phyloP scores from a whole-genome alignment of 192 early-diverging fungal species.

The Geranomyces michiganensis region DNA sequence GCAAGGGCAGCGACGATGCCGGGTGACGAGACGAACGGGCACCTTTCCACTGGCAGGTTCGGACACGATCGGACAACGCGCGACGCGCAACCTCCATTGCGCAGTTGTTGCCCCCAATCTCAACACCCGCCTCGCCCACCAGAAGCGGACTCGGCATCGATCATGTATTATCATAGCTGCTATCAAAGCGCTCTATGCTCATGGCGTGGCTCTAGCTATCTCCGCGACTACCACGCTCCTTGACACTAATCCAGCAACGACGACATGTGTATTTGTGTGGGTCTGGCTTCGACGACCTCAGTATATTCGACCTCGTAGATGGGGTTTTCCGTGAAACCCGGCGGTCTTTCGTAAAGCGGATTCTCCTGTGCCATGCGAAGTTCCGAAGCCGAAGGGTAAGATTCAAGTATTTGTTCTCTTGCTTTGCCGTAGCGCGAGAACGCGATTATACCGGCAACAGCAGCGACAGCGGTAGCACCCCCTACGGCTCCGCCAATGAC shows the following conservation, averaged over 20 bases:
- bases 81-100: too few relatives aligned
- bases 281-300: neutral
- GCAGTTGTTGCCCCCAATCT: too few relatives aligned
- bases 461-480: neutral
- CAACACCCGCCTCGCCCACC: too few relatives aligned
- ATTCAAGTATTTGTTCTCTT: neutral
- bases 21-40: too few relatives aligned
- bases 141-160: too few relatives aligned
- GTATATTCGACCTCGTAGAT: constrained; percentile 15
- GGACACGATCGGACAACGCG: too few relatives aligned
- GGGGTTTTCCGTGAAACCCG: constrained; percentile 14
- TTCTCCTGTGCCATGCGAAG: constrained; percentile 17
- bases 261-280: neutral
- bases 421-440: constrained; percentile 6
- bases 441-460: constrained; percentile 8
- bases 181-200: too few relatives aligned
- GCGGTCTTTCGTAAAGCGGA: constrained; percentile 7
- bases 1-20: too few relatives aligned
- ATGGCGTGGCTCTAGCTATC: too few relatives aligned
- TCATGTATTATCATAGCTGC: too few relatives aligned
- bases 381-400: neutral
- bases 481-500: constrained; percentile 17
- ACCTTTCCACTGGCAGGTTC: too few relatives aligned
- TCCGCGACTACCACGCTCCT: too few relatives aligned
- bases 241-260: neutral